Evolutionary conservation across 2,329 filamentous ascomycete species (phyloP), one percentile per base, ranked within the genome.

Genomic region (Colletotrichum sp.): DNA sequence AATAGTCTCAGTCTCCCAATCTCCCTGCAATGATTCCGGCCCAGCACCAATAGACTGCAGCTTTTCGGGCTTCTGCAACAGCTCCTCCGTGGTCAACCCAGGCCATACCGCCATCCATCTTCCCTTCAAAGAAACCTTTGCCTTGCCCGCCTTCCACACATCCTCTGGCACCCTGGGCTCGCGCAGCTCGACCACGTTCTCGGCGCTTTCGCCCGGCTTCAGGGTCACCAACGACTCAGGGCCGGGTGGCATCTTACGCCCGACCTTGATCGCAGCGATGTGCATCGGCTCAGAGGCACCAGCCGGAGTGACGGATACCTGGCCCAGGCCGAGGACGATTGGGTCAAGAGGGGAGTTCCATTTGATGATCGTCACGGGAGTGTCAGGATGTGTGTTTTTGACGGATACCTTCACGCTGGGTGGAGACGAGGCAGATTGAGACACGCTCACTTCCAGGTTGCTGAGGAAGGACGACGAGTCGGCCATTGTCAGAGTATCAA

Each of bases 311-410:
- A 88, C 82, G 34, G 81, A 79, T 9, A 88, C 69, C 14, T 86
- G 79, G 12, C 87, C 87, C 2, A 88, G 81, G 69, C 84, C 81
- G 63, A 87, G 74, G 0, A 83, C 86, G 28, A 86, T 64, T 0
- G 82, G 80, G 77, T 88, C 87, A 30, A 88, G 80, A 18, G 87
- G 87, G 2, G 86, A 86, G 66, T 85, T 80, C 81, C 87, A 88
- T 5, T 78, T 80, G 32, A 88, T 82, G 34, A 88, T 76, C 1
- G 85, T 88, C 69, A 87, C 81, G 3, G 85, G 77, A 4, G 78
- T 72, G 3, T 82, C 76, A 7, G 69, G 52, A 68, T 84, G 82
- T 16, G 80, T 83, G 81, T 88, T 88, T 62, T 82, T 85, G 66
- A 88, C 83, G 3, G 79, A 80, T 34, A 86, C 79, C 8, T 80